These are phyloP conservation scores for Candida maltosa DNA, from an alignment of 805 yeast genomes.

Conservation along the genomic window DNA sequence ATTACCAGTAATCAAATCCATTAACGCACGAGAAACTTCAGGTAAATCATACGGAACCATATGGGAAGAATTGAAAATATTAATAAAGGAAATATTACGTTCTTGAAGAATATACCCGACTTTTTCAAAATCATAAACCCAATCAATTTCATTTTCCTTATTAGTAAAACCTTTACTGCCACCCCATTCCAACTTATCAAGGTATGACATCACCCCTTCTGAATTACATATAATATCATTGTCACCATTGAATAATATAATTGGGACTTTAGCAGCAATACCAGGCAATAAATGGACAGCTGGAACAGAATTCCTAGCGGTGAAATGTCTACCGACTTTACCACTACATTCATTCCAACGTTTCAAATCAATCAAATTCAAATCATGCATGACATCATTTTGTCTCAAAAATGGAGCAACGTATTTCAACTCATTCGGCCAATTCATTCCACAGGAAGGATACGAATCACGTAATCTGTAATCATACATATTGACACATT, in stretches of 20 bases:
- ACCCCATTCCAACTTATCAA: constrained; percentile 62
- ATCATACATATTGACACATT: constrained; percentile 84
- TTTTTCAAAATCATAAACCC: constrained; percentile 41
- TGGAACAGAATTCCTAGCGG: constrained; percentile 53
- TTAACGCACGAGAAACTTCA: constrained; percentile 62
- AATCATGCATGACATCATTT: constrained; percentile 43
- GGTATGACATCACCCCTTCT: constrained; percentile 67
- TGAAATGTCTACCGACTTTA: constrained; percentile 51
- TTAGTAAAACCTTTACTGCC: constrained; percentile 51
- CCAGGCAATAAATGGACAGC: constrained; percentile 66
- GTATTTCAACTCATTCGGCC: constrained; percentile 68
- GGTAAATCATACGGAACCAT: constrained; percentile 91
- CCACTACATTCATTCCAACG: constrained; percentile 79
- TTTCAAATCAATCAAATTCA: constrained; percentile 45
- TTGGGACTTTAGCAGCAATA: constrained; percentile 54
- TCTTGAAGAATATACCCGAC: constrained; percentile 46
- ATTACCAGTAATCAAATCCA: constrained; percentile 48
- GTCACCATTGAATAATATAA: constrained; percentile 82
- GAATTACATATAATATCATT: constrained; percentile 87
- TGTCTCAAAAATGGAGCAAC: constrained; percentile 51
- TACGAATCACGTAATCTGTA: constrained; percentile 63
- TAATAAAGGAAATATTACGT: constrained; percentile 72
- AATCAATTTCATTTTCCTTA: constrained; percentile 23
- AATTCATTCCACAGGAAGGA: constrained; percentile 88
- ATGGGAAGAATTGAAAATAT: constrained; percentile 76